Base-by-base conservation (phyloP, 371 early-diverging fungal genomes). In the Lichtheimia hyalospora region DNA sequence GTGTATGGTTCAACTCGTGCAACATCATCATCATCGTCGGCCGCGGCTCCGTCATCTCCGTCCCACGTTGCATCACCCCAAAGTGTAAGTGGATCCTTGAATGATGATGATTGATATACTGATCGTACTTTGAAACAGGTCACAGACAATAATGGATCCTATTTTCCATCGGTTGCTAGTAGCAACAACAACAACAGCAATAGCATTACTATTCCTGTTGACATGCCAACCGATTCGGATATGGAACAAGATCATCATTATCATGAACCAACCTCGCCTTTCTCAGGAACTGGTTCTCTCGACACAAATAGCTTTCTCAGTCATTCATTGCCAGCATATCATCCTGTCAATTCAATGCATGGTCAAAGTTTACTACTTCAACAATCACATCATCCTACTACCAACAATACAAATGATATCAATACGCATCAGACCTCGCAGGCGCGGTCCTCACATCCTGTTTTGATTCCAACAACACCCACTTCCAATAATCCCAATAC, bases 151-250 rank as follows among this genome's bases (percentile, higher is more conserved):
- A 34, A 18, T 14, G 42, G 50, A 41, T 52, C 64, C n/a, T 67
- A 56, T 48, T 63, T 67, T 48, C n/a, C n/a, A n/a, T n/a, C n/a
- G n/a, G n/a, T 48, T 62, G 41, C 58, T 49, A 50, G 53, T 51
- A 46, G 6, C 46, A 46, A 5, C n/a, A 46, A 13, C 40, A 52
- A 56, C 40, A 54, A 62, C 39, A 50, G 61, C 48, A 68, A 60
- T 41, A 72, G 72, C 61, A 72, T 72, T 48, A 72, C 72, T 15
- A 72, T 72, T 20, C 72, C 72, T 1, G 65, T 65, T 25, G 68
- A 68, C 55, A 46, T 72, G 54, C 63, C 67, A 4, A 62, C 60
- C 1, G 72, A 72, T 59, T 68, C 72, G 15, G 72, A 72, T 54
- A 68, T 68, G 68, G 71, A 71, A 14, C 66, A 68, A 18, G 62